phyloP scores from a whole-genome alignment of 192 early-diverging fungal genomes.

The Linnemannia hyalina region DNA sequence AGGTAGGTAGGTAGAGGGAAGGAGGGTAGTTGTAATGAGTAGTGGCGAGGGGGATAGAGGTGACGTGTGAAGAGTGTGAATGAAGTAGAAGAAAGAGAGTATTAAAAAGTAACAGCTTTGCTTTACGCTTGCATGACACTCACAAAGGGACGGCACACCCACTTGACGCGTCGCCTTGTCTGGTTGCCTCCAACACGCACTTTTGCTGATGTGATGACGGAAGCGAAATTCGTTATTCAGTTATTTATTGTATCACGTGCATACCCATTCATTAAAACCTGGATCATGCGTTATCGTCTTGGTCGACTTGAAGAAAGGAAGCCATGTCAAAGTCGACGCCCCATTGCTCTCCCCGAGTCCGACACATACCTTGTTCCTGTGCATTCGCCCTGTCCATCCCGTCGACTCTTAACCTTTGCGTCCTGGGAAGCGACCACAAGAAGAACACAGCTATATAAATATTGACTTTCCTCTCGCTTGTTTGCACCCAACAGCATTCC shows the following conservation, averaged over 20 bases:
- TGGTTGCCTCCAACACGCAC: no score
- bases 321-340: constrained; percentile 4
- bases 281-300: not conserved
- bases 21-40: not conserved
- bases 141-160: not conserved
- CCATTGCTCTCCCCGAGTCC: not conserved
- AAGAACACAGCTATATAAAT: not conserved
- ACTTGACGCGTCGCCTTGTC: constrained; percentile 10
- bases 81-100: not conserved
- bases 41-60: not conserved
- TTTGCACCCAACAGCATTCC: not conserved
- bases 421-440: not conserved
- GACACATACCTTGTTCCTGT: not conserved
- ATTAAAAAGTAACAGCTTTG: not conserved
- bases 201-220: not conserved
- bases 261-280: not conserved
- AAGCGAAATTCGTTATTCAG: not conserved
- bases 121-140: not conserved
- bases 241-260: not conserved
- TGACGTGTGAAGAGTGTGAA: not conserved
- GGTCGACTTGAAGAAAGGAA: not conserved
- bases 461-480: not conserved
- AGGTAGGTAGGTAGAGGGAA: not conserved
- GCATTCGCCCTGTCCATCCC: not conserved
- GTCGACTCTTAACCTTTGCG: not conserved